Evolutionary conservation across 352 stramenopile species (phyloP).

Genomic region (Chloridella minuta): DNA sequence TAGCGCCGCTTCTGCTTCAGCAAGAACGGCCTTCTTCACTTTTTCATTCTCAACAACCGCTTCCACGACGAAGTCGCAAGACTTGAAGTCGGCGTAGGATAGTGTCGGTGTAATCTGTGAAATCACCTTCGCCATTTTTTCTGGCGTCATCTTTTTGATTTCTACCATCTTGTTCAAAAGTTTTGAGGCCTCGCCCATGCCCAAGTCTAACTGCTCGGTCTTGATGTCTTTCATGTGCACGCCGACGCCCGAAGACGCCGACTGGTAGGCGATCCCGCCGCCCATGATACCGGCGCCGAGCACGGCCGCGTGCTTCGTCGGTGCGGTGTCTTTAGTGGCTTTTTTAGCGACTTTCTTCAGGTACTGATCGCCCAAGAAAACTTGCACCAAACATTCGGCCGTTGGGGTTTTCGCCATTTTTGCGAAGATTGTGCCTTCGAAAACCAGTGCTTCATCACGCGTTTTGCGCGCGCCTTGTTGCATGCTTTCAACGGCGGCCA

Average conservation of each 20-base stretch:
- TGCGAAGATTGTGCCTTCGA: too few relatives aligned
- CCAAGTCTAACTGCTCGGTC: conserved; percentile 34
- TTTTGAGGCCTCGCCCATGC: conserved; percentile 16
- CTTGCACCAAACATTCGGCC: too few relatives aligned
- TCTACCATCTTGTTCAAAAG: background rate
- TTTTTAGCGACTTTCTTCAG: too few relatives aligned
- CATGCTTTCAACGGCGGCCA: too few relatives aligned
- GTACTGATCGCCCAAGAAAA: too few relatives aligned
- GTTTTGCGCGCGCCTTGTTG: too few relatives aligned
- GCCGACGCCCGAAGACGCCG: conserved; percentile 53
- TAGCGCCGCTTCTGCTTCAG: conserved; percentile 15
- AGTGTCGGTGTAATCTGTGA: conserved; percentile 31
- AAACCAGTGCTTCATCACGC: too few relatives aligned
- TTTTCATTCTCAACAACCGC: conserved; percentile 82
- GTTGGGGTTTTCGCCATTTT: too few relatives aligned
- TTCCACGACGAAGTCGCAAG: conserved; percentile 67
- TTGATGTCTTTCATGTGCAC: conserved; percentile 82
- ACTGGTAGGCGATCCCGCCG: conserved; percentile 73
- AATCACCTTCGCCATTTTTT: conserved; percentile 50
- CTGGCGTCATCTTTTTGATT: conserved; percentile 41
- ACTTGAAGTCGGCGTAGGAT: background rate
- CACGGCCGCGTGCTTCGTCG: conserved; percentile 54
- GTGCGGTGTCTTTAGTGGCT: too few relatives aligned
- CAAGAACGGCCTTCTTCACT: conserved; percentile 54
- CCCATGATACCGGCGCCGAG: conserved; percentile 92